Conservation (phyloP, 108 stramenopile genomes). For the Skeletonema marinoi region DNA sequence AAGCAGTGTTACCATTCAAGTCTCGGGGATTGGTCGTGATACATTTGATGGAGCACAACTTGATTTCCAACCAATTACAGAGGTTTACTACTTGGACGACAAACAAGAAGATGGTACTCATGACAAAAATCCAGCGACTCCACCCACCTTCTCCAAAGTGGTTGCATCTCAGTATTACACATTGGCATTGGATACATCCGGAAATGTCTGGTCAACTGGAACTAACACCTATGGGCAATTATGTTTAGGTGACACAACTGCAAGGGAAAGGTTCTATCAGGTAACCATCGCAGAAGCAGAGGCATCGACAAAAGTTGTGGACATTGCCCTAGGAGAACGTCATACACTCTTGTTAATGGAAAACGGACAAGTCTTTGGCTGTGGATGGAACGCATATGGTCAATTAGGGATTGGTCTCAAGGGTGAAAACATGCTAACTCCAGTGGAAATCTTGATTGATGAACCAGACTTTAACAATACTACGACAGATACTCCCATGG, state of each 20-base stretch:
- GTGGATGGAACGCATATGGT: conserved; percentile 42
- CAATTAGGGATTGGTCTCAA: conserved; percentile 27
- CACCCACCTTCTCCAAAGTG: conserved; percentile 24
- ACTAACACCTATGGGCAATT: conserved; percentile 24
- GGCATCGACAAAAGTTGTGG: conserved; percentile 6
- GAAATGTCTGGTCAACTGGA: conserved; percentile 28
- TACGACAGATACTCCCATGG: not conserved
- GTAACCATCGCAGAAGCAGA: not conserved
- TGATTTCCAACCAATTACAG: conserved; percentile 5
- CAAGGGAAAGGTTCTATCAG: conserved; percentile 16
- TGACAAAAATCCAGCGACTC: not conserved
- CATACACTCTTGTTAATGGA: conserved; percentile 30
- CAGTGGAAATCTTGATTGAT: conserved; percentile 9
- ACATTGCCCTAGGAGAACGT: conserved; percentile 36
- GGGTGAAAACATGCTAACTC: not conserved
- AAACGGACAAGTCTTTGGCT: conserved; percentile 32
- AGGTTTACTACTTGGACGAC: not conserved
- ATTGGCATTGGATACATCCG: conserved; percentile 13
- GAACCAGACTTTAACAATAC: conserved; percentile 5
- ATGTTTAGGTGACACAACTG: conserved; percentile 12
- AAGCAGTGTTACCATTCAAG: not conserved
- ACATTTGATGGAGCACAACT: not conserved
- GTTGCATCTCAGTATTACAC: conserved; percentile 34
- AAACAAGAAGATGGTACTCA: not conserved
- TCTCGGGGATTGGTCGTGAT: conserved; percentile 5